Evolutionary conservation across 2,329 filamentous ascomycete genomes (phyloP), one percentile per base, ranked within the genome.

Genomic region (Pseudogymnoascus sp.): DNA sequence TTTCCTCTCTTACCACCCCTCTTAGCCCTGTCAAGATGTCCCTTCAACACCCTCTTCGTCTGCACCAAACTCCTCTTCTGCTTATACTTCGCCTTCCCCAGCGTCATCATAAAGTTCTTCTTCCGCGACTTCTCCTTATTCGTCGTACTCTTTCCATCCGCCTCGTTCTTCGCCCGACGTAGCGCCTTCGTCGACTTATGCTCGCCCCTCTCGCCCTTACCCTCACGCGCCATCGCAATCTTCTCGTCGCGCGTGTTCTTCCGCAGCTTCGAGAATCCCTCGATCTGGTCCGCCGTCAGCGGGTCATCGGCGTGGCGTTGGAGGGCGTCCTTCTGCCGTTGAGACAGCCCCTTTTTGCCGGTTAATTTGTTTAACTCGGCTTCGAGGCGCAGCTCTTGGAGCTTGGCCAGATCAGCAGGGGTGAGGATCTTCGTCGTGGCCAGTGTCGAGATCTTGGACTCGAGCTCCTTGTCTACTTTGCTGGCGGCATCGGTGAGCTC

Each of bases 101-200:
- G 78, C 40, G 93, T 97, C 95, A 99, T 99, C 71, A 99, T 75
- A 78, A 99, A 96, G 77, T 99, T 99, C 89, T 99, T 99, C 83
- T 91, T 91, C 69, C 93, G 82, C 44, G 90, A 86, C 85, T 99
- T 99, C 81, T 99, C 95, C 79, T 90, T 90, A 78, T 99, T 99
- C 68, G 93, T 97, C 38, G 91, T 93, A 74, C 90, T 96, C 86
- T 97, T 97, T 72, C 95, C 95, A 77, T 92, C 85, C 1, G 86
- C 83, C 71, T 88, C 86, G 83, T 96, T 96, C 82, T 93, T 91
- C 74, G 91, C 86, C 81, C 91, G 91, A 71, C 90, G 83, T 73
- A 90, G 87, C 15, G 92, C 92, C 67, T 91, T 87, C 62, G 90
- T 95, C 67, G 86, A 90, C 79, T 93, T 92, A 79, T 96, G 92